A percentile compares a stretch with the other conserved stretches of the same genome.
Conservation (phyloP, 2,329 filamentous ascomycete species). For the Colletotrichum tanaceti region DNA sequence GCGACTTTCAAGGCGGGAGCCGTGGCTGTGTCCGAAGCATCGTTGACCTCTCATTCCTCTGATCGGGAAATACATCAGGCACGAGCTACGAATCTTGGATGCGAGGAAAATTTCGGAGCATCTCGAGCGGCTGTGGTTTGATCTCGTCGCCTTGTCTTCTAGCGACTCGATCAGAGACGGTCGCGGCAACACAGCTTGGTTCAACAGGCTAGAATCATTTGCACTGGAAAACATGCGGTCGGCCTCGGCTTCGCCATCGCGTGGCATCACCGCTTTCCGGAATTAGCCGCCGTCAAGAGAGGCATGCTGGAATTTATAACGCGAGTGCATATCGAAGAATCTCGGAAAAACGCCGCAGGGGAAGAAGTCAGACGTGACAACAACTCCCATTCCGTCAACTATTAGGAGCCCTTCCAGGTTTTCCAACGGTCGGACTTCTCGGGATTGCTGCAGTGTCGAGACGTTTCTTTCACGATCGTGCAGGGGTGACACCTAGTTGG, state of each 20-base stretch:
- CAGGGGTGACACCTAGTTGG: background rate
- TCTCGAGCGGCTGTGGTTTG: background rate
- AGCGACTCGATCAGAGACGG: background rate
- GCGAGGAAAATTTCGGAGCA: background rate
- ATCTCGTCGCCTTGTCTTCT: background rate
- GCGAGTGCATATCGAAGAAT: background rate
- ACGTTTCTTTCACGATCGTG: background rate
- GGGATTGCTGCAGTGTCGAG: background rate
- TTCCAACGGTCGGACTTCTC: background rate
- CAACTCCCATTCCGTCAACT: background rate
- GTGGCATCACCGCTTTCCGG: background rate
- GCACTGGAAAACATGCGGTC: background rate
- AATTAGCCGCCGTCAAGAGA: background rate
- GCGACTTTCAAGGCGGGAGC: background rate
- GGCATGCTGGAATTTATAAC: background rate
- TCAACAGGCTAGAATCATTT: background rate
- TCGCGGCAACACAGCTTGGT: background rate
- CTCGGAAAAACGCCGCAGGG: background rate
- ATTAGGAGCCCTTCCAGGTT: background rate
- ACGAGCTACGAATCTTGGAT: background rate
- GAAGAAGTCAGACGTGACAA: conserved; percentile 3
- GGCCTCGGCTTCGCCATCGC: background rate
- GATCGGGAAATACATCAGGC: background rate
- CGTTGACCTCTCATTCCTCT: background rate
- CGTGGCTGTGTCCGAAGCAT: background rate